These are phyloP conservation scores for Backusella sp. DNA, from an alignment of 192 early-diverging fungal species.

Conservation along the genomic window DNA sequence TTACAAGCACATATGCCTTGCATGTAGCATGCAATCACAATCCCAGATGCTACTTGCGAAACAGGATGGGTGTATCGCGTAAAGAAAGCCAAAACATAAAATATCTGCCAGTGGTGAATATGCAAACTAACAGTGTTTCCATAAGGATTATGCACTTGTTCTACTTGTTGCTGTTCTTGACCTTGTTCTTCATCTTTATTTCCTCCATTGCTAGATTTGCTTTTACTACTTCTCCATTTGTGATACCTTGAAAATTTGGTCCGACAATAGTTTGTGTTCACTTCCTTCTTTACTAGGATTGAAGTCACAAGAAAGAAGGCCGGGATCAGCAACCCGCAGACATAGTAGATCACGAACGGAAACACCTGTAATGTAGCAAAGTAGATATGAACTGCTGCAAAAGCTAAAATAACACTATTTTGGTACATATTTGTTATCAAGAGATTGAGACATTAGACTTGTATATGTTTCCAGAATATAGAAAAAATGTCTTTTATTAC, in stretches of 20 bases:
- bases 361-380: slow-evolving; percentile 31
- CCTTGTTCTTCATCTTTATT: not conserved
- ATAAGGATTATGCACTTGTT: not conserved
- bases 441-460: not conserved
- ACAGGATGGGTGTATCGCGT: slow-evolving; percentile 67
- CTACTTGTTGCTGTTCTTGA: not conserved
- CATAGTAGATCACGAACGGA: slow-evolving; percentile 47
- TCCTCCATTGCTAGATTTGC: not conserved
- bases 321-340: slow-evolving; percentile 46
- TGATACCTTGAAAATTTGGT: not conserved
- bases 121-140: slow-evolving; percentile 45
- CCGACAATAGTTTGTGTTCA: slow-evolving; percentile 35
- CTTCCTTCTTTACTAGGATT: slow-evolving; percentile 40
- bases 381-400: slow-evolving; percentile 60
- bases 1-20: slow-evolving; percentile 58
- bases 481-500: not conserved
- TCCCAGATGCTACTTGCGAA: slow-evolving; percentile 66
- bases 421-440: not conserved
- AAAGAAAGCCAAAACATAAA: slow-evolving; percentile 81
- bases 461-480: not conserved
- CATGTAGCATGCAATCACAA: slow-evolving; percentile 70
- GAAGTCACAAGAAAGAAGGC: slow-evolving; percentile 35
- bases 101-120: slow-evolving; percentile 84
- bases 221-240: not conserved
- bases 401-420: slow-evolving; percentile 49